A percentile compares a stretch with the other conserved stretches of the same genome.
Conservation (phyloP, 768 basidiomycete species). For the Kondoa malvinella region DNA sequence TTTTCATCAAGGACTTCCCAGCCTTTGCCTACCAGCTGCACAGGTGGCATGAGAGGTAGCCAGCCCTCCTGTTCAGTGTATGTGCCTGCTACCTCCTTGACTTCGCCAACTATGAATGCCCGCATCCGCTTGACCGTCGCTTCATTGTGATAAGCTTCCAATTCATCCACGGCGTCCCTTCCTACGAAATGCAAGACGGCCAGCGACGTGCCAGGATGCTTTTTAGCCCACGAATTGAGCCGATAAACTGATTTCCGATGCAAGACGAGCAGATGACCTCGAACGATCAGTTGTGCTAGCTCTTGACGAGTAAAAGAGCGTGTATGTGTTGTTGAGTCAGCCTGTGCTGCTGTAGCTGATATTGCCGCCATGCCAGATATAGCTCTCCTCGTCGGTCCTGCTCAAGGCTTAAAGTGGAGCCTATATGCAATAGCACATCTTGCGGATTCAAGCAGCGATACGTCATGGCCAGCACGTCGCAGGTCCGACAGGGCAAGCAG, state of each 20-base stretch:
- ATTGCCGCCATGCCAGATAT: too few species aligned
- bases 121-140: constrained; percentile 42
- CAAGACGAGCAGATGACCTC: constrained; percentile 19
- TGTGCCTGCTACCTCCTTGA: constrained; percentile 34
- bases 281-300: constrained; percentile 12
- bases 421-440: too few species aligned
- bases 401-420: too few species aligned
- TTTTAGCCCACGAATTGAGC: constrained; percentile 40
- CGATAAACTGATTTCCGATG: constrained; percentile 18
- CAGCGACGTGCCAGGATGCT: constrained; percentile 77
- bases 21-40: constrained; percentile 57
- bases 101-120: constrained; percentile 52
- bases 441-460: too few species aligned
- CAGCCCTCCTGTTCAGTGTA: constrained; percentile 34
- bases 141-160: constrained; percentile 70
- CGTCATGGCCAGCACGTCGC: too few species aligned
- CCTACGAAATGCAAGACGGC: constrained; percentile 88
- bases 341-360: too few species aligned
- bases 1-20: constrained; percentile 37
- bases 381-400: too few species aligned
- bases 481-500: too few species aligned
- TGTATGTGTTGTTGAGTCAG: too few species aligned
- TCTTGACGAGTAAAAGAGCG: constrained; percentile 10
- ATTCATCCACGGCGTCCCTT: constrained; percentile 84
- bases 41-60: constrained; percentile 67